These are phyloP conservation scores for Blastocystis sp. DNA, from an alignment of 352 stramenopile genomes.

Conservation along the genomic window DNA sequence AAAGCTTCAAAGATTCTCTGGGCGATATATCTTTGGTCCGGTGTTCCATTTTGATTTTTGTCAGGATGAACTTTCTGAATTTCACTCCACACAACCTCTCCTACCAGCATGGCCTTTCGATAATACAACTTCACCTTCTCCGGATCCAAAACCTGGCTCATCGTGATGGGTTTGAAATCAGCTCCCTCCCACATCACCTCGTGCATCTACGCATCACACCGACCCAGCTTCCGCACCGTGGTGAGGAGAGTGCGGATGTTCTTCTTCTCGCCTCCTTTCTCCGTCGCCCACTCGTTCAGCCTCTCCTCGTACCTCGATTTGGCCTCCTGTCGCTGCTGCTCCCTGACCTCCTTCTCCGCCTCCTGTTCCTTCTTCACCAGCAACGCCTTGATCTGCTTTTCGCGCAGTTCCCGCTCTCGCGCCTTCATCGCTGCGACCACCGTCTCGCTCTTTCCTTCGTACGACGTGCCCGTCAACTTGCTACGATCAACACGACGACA, in stretches of 20 bases:
- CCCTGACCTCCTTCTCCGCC: neutral
- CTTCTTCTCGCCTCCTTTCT: conserved; percentile 20
- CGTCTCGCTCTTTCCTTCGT: conserved; percentile 32
- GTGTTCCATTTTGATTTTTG: conserved; percentile 68
- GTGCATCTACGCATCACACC: conserved; percentile 66
- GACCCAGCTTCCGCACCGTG: neutral
- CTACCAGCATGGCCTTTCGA: conserved; percentile 69
- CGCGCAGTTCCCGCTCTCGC: neutral
- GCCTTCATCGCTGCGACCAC: conserved; percentile 56
- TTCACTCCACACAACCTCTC: neutral
- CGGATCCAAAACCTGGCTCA: conserved; percentile 71
- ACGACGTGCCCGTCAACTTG: conserved; percentile 39
- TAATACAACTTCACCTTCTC: conserved; percentile 70
- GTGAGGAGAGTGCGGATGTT: conserved; percentile 56
- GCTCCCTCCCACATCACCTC: conserved; percentile 70
- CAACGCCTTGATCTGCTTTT: conserved; percentile 47
- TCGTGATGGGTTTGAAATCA: conserved; percentile 70
- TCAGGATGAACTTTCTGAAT: conserved; percentile 70
- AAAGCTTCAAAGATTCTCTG: conserved; percentile 74
- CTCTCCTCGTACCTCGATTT: conserved; percentile 2
- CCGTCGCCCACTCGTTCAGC: conserved; percentile 14
- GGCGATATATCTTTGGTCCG: conserved; percentile 71
- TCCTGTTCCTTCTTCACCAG: conserved; percentile 52
- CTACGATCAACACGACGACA: neutral
- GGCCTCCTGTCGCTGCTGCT: conserved; percentile 9